phyloP scores from a whole-genome alignment of 495 filamentous ascomycete species.

The Penicillium paxilli region DNA sequence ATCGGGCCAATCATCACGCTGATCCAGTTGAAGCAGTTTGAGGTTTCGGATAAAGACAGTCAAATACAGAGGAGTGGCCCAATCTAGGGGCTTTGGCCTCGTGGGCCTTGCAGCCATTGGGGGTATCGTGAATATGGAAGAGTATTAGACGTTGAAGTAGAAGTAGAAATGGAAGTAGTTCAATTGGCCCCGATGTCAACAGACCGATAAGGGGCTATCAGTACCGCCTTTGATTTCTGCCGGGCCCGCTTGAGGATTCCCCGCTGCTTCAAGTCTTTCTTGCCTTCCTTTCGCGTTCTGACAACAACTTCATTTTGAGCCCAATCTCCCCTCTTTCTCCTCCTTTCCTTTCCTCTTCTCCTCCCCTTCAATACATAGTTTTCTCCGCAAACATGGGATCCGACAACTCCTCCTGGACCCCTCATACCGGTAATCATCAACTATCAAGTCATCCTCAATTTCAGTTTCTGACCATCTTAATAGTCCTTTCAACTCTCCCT shows the following conservation, averaged over 20 bases:
- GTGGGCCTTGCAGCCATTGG: conserved; percentile 36
- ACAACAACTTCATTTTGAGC: background rate
- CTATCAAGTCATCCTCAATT: background rate
- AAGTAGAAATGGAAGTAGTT: background rate
- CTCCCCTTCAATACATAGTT: background rate
- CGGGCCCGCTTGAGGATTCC: no score
- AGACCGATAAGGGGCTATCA: conserved; percentile 19
- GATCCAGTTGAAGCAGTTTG: conserved; percentile 75
- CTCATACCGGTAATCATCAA: conserved; percentile 21
- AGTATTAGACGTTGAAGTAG: background rate
- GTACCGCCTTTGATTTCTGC: background rate
- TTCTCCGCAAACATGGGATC: conserved; percentile 25
- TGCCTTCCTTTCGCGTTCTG: conserved; percentile 13
- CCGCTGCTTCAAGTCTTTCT: conserved; percentile 1
- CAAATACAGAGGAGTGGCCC: conserved; percentile 50
- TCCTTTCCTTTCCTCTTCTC: background rate
- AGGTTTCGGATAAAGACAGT: conserved; percentile 79
- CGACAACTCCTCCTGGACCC: conserved; percentile 15
- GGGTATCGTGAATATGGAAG: background rate
- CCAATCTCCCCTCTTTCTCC: background rate
- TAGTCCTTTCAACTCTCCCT: conserved; percentile 50
- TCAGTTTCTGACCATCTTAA: background rate
- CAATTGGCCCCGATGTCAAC: no score
- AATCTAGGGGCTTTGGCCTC: conserved; percentile 37
- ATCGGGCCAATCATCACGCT: conserved; percentile 71